Base-by-base conservation (phyloP, 2,329 filamentous ascomycete genomes). In the Colletotrichum eleusines region DNA sequence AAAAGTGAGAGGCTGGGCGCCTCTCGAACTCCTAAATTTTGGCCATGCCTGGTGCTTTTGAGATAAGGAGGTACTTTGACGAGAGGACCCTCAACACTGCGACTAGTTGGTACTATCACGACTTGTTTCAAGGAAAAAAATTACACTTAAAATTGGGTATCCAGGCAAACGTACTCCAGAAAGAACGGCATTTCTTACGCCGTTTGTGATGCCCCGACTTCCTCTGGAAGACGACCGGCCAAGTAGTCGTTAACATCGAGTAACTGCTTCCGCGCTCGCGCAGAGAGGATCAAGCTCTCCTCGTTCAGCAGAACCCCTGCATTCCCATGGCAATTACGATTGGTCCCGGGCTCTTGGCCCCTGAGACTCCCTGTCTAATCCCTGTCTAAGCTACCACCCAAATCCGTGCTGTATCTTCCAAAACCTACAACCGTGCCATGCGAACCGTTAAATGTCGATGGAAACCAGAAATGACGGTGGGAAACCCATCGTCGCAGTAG, bases 161-260 rank as follows among this genome's bases (percentile, higher is more conserved):
- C 58, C 58, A 55, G 31, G 55, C 20, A 59, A 40, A 55, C 54
- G 38, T 48, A 50, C 26, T 14, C 31, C 40, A 59, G 16, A 46
- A 40, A 61, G 40, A 63, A 57, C 20, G n/a, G 46, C 12, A 63
- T 14, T 51, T 58, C 35, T 62, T 54, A 69, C 69, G 51, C 58
- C 38, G 11, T 68, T 46, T 33, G n/a, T 33, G 53, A 42, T 63
- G 53, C 46, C 38, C 14, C 14, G n/a, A 28, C 23, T 20, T 5
- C 26, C 26, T 38, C 38, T 3, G 31, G 16, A 59, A 58, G 40
- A 18, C 48, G 48, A 26, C 63, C 26, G 20, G 40, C 20, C 33
- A 72, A 59, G 71, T 73, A 73, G 59, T 33, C 70, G 33, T 57
- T 78, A 79, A 63, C 78, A 74, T 18, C 33, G 28, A n/a, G 74